Conservation (phyloP, 176 grass and related monocot genomes). For the Stipa capillata region DNA sequence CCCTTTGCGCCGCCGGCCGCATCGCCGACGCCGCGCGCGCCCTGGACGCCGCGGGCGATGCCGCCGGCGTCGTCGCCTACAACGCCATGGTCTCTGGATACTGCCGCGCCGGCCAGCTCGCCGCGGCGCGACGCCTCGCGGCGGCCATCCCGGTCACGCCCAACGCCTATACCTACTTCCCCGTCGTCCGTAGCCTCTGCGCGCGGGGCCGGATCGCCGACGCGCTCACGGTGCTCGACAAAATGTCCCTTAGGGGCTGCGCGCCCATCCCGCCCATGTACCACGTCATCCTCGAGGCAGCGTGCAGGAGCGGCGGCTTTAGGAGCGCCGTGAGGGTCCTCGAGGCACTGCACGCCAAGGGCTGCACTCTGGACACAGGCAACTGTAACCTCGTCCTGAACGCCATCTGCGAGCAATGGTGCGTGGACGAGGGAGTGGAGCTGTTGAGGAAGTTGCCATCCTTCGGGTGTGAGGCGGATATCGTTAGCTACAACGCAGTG, state of each 20-base stretch:
- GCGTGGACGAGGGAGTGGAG: slow-evolving; percentile 21
- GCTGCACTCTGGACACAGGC: slow-evolving; percentile 41
- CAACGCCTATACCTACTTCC: slow-evolving; percentile 56
- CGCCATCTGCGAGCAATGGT: slow-evolving; percentile 43
- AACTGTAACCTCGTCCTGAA: slow-evolving; percentile 51
- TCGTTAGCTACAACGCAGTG: slow-evolving; percentile 52
- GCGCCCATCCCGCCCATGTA: slow-evolving; percentile 40
- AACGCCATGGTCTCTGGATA: slow-evolving; percentile 35
- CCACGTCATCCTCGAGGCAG: slow-evolving; percentile 51
- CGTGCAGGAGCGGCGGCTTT: slow-evolving; percentile 28
- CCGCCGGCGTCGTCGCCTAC: slow-evolving; percentile 30
- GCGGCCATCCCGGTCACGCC: slow-evolving; percentile 15
- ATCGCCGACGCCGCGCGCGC: slow-evolving; percentile 28
- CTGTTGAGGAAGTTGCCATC: slow-evolving; percentile 34
- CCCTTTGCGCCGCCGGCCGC: slow-evolving; percentile 28
- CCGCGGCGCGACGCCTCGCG: slow-evolving; percentile 35
- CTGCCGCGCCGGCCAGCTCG: slow-evolving; percentile 31
- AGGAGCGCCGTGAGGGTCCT: slow-evolving; percentile 26
- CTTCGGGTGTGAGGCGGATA: slow-evolving; percentile 33
- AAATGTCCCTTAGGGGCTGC: slow-evolving; percentile 28
- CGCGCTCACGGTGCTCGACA: slow-evolving; percentile 31
- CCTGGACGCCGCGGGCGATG: background rate
- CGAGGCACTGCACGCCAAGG: slow-evolving; percentile 23
- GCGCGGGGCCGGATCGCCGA: slow-evolving; percentile 28
- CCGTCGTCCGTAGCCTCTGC: slow-evolving; percentile 40